Base-by-base conservation (phyloP, 768 basidiomycete genomes). In the Trametes punicea region DNA sequence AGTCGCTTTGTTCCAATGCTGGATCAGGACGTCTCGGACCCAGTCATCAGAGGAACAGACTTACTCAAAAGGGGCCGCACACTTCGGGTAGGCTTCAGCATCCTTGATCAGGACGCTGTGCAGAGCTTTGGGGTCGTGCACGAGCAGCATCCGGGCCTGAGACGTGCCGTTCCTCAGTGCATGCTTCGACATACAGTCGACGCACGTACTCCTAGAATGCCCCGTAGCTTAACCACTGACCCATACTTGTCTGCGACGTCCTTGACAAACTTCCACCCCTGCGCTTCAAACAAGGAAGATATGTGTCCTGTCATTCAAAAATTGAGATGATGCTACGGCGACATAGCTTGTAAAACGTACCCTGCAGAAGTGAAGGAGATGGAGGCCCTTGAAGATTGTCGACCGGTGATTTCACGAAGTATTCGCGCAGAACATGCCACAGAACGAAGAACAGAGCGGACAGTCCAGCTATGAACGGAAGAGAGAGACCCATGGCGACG, bases 71-170 rank as follows among this genome's bases (percentile, higher is more conserved):
- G 47, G 46, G 6, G 39, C 38, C 6, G 46, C 46, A 26, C 33
- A 26, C 26, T 56, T 52, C 6, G 41, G 46, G 52, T 74, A 80
- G 9, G 70, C 68, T 39, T 77, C 73, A 54, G 76, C 74, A 36
- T 81, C 80, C 58, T 78, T 81, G 16, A 75, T 46, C 6, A 80
- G 57, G 26, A 81, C 74, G 29, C 70, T 73, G 36, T 79, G 76
- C 21, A 82, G 63, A 2, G 80, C 80, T 20, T 65, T 70, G 4
- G 81, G 77, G 60, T 82, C 81, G 21, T 56, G 31, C 70, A 81
- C 67, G 53, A 78, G 77, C 2, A 82, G 65, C 62, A 78, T 74
- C 51, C 77, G 75, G 41, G 75, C 74, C 79, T 80, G 38, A 46
- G 15, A 2, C 13, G 34, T 25, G 7, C 6, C 20, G 25, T 44